Conservation (phyloP, 1,284 basidiomycete genomes). For the Quambalaria eucalypti region DNA sequence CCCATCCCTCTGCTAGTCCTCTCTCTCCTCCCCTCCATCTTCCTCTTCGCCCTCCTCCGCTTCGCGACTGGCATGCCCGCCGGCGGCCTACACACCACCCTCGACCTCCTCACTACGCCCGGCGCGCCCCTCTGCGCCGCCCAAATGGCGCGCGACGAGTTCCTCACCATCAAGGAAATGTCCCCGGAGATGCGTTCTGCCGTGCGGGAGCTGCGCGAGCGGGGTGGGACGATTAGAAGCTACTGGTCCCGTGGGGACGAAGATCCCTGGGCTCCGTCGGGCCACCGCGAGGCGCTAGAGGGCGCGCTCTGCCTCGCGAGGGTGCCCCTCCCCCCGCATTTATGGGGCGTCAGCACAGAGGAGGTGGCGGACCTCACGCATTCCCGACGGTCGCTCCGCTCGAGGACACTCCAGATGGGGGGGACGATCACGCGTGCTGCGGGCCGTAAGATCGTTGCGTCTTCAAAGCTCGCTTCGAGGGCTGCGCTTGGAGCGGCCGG, state of each 20-base stretch:
- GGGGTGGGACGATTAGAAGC: conserved; percentile 4
- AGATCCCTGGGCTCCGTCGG: conserved; percentile 8
- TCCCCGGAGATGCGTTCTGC: conserved; percentile 11
- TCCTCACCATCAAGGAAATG: conserved; percentile 10
- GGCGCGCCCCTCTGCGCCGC: conserved; percentile 22
- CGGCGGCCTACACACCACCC: conserved; percentile 14
- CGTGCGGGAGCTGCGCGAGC: conserved; percentile 1
- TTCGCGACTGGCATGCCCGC: conserved; percentile 13
- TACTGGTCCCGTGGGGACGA: conserved; percentile 15
- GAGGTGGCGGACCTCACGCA: neutral
- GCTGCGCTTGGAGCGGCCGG: no score
- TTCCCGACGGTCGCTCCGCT: neutral
- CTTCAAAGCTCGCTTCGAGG: no score
- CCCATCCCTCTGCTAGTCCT: conserved; percentile 18
- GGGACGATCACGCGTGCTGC: neutral
- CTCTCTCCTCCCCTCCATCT: conserved; percentile 17
- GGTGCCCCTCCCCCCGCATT: neutral
- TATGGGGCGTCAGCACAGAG: neutral
- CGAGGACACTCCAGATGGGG: neutral
- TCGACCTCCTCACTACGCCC: conserved; percentile 17
- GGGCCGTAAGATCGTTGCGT: neutral
- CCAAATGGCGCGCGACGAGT: conserved; percentile 28
- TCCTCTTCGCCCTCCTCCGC: conserved; percentile 15
- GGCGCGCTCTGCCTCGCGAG: neutral
- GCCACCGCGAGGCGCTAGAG: conserved; percentile 1